Percentiles rank a stretch among this genome's conserved stretches.
These are phyloP conservation scores for Talaromyces piceae DNA, from an alignment of 2,329 filamentous ascomycete genomes.

Conservation along the genomic window DNA sequence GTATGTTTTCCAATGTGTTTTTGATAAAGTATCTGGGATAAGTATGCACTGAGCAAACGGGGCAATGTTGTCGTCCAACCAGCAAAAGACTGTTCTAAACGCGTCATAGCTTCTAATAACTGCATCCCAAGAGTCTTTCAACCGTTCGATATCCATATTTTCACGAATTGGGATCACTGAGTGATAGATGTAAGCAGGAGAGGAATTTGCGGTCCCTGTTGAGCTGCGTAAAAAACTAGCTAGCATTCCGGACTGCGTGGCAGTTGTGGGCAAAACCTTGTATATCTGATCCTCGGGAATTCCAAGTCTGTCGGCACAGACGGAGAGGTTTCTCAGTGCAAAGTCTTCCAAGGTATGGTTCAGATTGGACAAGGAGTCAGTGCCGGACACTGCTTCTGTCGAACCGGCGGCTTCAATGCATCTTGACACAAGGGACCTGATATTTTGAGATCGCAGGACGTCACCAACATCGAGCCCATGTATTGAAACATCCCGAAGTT, in stretches of 20 bases:
- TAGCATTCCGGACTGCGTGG: conserved; percentile 29
- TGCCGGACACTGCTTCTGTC: background rate
- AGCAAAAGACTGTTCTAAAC: conserved; percentile 27
- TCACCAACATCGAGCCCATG: conserved; percentile 19
- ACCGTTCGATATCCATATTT: conserved; percentile 15
- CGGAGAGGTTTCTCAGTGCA: conserved; percentile 11
- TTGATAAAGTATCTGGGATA: conserved; percentile 9
- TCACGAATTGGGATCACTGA: conserved; percentile 20
- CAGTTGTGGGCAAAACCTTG: conserved; percentile 26
- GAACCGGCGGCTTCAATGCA: background rate
- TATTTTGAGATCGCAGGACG: conserved; percentile 23
- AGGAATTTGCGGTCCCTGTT: conserved; percentile 10
- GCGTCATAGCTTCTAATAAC: conserved; percentile 23
- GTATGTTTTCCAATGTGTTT: conserved; percentile 15
- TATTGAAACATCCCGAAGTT: conserved; percentile 21
- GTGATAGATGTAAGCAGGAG: conserved; percentile 26
- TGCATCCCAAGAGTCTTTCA: conserved; percentile 19
- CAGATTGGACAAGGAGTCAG: background rate
- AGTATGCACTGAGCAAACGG: conserved; percentile 31
- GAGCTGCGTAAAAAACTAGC: conserved; percentile 25
- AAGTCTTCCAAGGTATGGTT: conserved; percentile 14
- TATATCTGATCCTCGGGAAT: conserved; percentile 16
- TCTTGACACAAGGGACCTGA: conserved; percentile 17
- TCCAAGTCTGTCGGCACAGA: conserved; percentile 16
- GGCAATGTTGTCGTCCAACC: conserved; percentile 25